Evolutionary conservation across 2,329 filamentous ascomycete genomes (phyloP).

Genomic region (Thielaviopsis populi): DNA sequence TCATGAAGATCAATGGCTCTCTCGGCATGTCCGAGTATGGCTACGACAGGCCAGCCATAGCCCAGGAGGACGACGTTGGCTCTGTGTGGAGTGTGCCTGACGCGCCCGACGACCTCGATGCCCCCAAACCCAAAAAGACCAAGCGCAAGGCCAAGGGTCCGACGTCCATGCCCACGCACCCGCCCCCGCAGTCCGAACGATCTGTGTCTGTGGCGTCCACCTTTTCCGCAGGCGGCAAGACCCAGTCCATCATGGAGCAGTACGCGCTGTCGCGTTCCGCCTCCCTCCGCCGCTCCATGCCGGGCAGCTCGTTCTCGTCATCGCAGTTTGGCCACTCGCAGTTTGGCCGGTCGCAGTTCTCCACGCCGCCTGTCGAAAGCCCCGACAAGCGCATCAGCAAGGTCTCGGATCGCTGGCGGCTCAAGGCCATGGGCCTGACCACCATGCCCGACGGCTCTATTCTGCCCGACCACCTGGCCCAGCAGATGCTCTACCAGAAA

Average conservation of each 20-base stretch:
- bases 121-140: slow-evolving; percentile 8
- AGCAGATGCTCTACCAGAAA: slow-evolving; percentile 30
- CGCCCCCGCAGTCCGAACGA: slow-evolving; percentile 1
- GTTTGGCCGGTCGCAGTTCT: slow-evolving; percentile 15
- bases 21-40: slow-evolving; percentile 21
- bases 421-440: slow-evolving; percentile 37
- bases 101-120: slow-evolving; percentile 1
- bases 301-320: slow-evolving; percentile 20
- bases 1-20: slow-evolving; percentile 23
- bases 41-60: slow-evolving; percentile 21
- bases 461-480: slow-evolving; percentile 36
- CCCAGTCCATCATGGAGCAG: slow-evolving; percentile 14
- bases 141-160: slow-evolving; percentile 4
- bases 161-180: slow-evolving; percentile 9
- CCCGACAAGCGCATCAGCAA: slow-evolving; percentile 23
- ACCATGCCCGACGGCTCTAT: slow-evolving; percentile 39
- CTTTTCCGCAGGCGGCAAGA: slow-evolving; percentile 15
- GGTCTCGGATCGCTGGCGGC: slow-evolving; percentile 31
- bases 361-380: neutral
- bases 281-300: slow-evolving; percentile 8
- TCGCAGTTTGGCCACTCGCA: slow-evolving; percentile 14
- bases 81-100: slow-evolving; percentile 16
- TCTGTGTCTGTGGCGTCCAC: slow-evolving; percentile 14
- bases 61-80: slow-evolving; percentile 20
- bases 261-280: slow-evolving; percentile 13